Evolutionary conservation across 371 early-diverging fungal genomes (phyloP).

Genomic region (Haplosporangium sp.): DNA sequence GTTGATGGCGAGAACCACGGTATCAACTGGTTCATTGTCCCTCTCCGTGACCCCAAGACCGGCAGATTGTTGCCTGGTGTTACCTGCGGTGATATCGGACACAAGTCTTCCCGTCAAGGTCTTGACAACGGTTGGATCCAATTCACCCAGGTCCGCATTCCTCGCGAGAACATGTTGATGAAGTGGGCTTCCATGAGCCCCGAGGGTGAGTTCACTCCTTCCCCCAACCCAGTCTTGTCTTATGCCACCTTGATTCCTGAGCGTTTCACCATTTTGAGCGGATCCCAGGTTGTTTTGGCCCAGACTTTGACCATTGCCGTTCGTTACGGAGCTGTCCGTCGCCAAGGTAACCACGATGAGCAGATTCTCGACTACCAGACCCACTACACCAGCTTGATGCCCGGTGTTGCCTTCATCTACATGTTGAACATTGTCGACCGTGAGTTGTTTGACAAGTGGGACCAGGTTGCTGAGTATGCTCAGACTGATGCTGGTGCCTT

Average conservation of each 20-base stretch:
- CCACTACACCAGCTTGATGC: slow-evolving; percentile 68
- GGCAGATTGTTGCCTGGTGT: slow-evolving; percentile 74
- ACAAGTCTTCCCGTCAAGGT: slow-evolving; percentile 83
- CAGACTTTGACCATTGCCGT: slow-evolving; percentile 74
- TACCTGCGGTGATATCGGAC: slow-evolving; percentile 88
- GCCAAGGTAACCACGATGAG: slow-evolving; percentile 73
- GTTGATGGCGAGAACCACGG: slow-evolving; percentile 77
- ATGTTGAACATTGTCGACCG: slow-evolving; percentile 58
- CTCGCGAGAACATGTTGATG: slow-evolving; percentile 85
- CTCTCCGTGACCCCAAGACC: slow-evolving; percentile 79
- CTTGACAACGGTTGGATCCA: slow-evolving; percentile 79
- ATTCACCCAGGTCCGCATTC: slow-evolving; percentile 88
- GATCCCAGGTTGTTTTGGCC: slow-evolving; percentile 57
- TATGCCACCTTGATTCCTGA: slow-evolving; percentile 79
- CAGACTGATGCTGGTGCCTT: slow-evolving; percentile 57
- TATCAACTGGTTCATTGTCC: slow-evolving; percentile 89
- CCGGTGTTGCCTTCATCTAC: slow-evolving; percentile 71
- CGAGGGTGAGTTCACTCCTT: slow-evolving; percentile 69
- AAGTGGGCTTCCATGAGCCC: slow-evolving; percentile 73
- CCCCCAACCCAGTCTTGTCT: slow-evolving; percentile 69
- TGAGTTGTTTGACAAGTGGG: slow-evolving; percentile 48
- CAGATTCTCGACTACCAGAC: slow-evolving; percentile 80
- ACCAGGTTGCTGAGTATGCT: slow-evolving; percentile 49
- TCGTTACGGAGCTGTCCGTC: slow-evolving; percentile 76
- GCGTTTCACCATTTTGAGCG: slow-evolving; percentile 61